phyloP scores from a whole-genome alignment of 2,329 filamentous ascomycete species.

The Fusarium nygamai region DNA sequence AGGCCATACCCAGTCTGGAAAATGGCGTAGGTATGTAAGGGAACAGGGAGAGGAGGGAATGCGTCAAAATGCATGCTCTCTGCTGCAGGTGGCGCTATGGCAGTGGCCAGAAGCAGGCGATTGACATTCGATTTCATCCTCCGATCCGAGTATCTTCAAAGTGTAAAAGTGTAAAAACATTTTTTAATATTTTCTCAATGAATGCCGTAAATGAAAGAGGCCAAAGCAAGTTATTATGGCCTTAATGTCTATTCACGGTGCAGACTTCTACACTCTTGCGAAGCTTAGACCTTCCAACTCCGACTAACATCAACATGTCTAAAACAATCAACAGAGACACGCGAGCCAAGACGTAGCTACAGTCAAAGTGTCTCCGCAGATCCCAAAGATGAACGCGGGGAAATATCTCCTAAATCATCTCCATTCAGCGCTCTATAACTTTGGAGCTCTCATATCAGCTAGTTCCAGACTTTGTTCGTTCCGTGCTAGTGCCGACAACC shows the following conservation, averaged over 20 bases:
- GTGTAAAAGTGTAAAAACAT: background rate
- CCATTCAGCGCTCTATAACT: background rate
- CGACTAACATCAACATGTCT: background rate
- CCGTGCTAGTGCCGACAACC: background rate
- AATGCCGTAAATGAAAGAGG: fast-evolving
- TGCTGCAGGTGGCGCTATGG: background rate
- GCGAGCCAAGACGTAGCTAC: background rate
- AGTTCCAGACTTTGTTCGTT: background rate
- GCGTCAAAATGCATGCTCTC: background rate
- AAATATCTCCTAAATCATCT: background rate
- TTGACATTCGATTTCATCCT: background rate
- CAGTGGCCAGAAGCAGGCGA: background rate
- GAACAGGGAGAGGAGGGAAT: too few species aligned
- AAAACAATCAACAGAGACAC: background rate
- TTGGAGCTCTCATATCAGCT: background rate
- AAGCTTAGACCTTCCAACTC: too few species aligned
- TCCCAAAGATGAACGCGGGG: background rate
- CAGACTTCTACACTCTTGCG: background rate
- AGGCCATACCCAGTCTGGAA: background rate
- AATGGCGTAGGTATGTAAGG: too few species aligned
- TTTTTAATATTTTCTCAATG: too few species aligned
- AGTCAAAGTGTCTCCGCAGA: background rate
- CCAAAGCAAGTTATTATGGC: fast-evolving
- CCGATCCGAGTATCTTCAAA: background rate
- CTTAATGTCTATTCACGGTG: fast-evolving